Conservation (phyloP, 805 yeast species). For the Yamadazyma takamatsuzukensis region DNA sequence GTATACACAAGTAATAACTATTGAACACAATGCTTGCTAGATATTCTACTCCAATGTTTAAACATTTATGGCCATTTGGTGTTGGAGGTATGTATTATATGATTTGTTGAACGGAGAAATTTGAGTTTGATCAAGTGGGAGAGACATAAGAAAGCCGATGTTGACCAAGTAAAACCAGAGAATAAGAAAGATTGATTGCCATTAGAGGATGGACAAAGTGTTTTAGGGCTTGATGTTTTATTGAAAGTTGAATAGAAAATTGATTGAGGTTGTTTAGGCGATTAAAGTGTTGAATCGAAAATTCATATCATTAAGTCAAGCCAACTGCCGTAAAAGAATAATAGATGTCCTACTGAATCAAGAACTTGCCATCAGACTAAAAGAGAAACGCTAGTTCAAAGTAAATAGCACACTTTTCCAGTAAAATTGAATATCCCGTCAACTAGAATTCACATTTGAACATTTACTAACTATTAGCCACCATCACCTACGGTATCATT, state of each 20-base stretch:
- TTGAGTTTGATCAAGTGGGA: not conserved
- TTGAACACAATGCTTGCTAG: slow-evolving; percentile 29
- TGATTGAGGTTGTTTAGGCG: too few relatives aligned
- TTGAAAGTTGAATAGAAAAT: not conserved
- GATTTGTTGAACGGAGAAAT: not conserved
- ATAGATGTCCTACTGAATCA: too few relatives aligned
- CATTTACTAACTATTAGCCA: slow-evolving; percentile 38
- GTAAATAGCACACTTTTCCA: too few relatives aligned
- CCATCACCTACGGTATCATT: slow-evolving; percentile 64
- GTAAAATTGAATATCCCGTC: too few relatives aligned
- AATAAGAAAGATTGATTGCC: too few relatives aligned
- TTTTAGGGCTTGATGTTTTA: not conserved
- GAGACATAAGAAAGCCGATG: too few relatives aligned
- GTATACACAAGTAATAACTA: not conserved
- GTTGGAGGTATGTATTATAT: slow-evolving; percentile 62
- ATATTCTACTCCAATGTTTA: slow-evolving; percentile 53
- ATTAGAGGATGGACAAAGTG: not conserved
- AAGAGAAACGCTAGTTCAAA: too few relatives aligned
- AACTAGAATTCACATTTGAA: not conserved
- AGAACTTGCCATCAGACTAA: too few relatives aligned
- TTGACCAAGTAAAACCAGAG: too few relatives aligned
- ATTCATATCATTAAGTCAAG: too few relatives aligned
- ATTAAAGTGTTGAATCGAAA: too few relatives aligned
- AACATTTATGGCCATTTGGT: slow-evolving; percentile 86
- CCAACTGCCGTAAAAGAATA: too few relatives aligned